Base-by-base conservation (phyloP, 257 asterid species). In the Nicotiana benthamiana region DNA sequence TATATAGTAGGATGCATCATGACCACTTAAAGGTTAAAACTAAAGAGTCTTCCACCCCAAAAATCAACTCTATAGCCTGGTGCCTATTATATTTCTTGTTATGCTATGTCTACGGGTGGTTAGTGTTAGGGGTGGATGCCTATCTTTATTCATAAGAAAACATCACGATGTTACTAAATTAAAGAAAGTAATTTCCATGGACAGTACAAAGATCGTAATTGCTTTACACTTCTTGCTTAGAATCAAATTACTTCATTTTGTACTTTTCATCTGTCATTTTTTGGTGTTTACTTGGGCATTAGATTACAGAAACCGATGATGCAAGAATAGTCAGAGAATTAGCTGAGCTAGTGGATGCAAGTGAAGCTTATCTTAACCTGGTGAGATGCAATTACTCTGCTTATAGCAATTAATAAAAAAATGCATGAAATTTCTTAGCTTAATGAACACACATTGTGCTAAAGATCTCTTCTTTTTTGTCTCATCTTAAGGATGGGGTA, bases 231-330 rank as follows among this genome's bases (percentile, higher is more conserved):
- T 46, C 24, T 0, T 40, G 3, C 6, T 36, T 6, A 1, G 78
- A 24, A 54, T 72, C 24, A 13, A 24, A 22, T 82, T 64, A 11
- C 80, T 28, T 76, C 48, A 0, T 52, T 28, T 34, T 52, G 46
- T 64, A 54, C 64, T 43, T 66, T 24, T 65, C 28, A 74, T 61
- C 57, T 80, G 15, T 79, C 76, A 67, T 60, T 77, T 40, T 77
- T 75, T 87, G 86, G 82, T 81, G 80, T 80, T 89, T 78, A 89
- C 76, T 74, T 82, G 89, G 83, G 83, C 57, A 64, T 86, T 86
- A 67, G 87, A 82, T 86, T 92, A 97, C 92, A 96, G 98, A 94
- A 85, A 87, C 85, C 15, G 96, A 89, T 80, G 93, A 90, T 75
- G 75, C 80, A 30, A 89, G 99, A 81, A 70, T 85, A 62, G 60